Conservation (phyloP, 2,329 filamentous ascomycete genomes). For the Trichoderma sp. region DNA sequence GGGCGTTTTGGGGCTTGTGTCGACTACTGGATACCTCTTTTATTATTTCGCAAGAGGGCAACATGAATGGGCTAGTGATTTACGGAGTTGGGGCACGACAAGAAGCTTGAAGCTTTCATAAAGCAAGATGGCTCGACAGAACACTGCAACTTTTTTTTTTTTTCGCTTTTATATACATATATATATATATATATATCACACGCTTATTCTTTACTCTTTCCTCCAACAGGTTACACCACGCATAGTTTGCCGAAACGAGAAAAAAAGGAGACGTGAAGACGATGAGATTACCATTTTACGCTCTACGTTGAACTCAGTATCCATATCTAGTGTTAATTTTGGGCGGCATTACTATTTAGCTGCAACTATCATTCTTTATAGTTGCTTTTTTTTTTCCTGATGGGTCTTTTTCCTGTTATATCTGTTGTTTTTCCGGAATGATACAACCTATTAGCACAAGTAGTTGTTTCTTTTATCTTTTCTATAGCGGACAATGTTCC, state of each 20-base stretch:
- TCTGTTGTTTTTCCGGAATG: neutral
- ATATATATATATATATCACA: slow-evolving; percentile 7
- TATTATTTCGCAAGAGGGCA: slow-evolving; percentile 2
- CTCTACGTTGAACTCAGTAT: neutral
- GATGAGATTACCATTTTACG: neutral
- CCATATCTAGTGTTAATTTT: neutral
- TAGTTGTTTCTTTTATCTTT: neutral
- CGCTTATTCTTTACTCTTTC: neutral
- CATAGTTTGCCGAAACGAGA: neutral
- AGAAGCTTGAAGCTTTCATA: slow-evolving; percentile 9
- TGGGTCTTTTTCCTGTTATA: neutral
- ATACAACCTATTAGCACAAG: neutral
- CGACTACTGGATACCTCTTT: slow-evolving; percentile 18
- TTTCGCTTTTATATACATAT: slow-evolving; percentile 12
- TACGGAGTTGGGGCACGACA: slow-evolving; percentile 31
- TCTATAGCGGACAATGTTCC: neutral
- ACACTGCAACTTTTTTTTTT: slow-evolving; percentile 6
- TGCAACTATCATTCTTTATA: neutral
- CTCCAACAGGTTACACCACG: neutral
- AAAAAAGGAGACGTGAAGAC: neutral
- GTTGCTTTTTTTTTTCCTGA: neutral
- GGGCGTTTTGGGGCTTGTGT: slow-evolving; percentile 16
- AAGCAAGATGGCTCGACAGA: slow-evolving; percentile 14
- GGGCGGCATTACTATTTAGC: neutral
- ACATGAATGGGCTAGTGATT: slow-evolving; percentile 24